These are phyloP conservation scores for Schrenkiella parvula DNA, from an alignment of 345 rosid genomes.

Conservation along the genomic window DNA sequence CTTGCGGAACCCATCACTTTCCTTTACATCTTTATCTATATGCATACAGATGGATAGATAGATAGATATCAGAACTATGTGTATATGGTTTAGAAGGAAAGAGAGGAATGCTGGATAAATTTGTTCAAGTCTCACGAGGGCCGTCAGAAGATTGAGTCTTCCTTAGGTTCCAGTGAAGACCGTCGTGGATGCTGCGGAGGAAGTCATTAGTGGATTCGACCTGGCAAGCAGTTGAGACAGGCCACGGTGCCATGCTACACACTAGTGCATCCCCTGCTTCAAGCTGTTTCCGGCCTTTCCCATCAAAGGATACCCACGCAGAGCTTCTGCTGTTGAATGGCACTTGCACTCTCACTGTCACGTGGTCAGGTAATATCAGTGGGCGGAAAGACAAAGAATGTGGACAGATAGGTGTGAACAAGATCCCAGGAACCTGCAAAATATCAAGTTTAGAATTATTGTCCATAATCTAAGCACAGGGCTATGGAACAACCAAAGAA, in stretches of 20 bases:
- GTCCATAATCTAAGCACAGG: background rate
- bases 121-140: conserved; percentile 40
- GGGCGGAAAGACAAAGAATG: conserved; percentile 97
- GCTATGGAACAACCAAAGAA: background rate
- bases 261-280: conserved; percentile 90
- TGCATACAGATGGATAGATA: conserved; percentile 4
- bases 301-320: conserved; percentile 97
- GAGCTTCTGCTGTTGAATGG: conserved; percentile 90
- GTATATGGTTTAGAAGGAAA: background rate
- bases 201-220: conserved; percentile 84
- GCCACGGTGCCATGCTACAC: conserved; percentile 98
- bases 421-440: conserved; percentile 89
- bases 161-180: conserved; percentile 95
- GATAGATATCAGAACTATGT: background rate
- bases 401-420: conserved; percentile 97
- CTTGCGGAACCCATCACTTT: background rate
- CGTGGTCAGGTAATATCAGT: conserved; percentile 90
- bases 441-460: background rate
- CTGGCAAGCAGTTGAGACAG: conserved; percentile 92
- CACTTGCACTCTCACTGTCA: conserved; percentile 78
- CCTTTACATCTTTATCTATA: conserved; percentile 2
- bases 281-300: conserved; percentile 80
- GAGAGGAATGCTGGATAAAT: background rate
- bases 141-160: conserved; percentile 84
- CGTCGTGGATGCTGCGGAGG: conserved; percentile 87